A percentile compares a stretch with the other conserved stretches of the same genome.
phyloP scores from a whole-genome alignment of 2,329 filamentous ascomycete species.

The Cercospora beticola region DNA sequence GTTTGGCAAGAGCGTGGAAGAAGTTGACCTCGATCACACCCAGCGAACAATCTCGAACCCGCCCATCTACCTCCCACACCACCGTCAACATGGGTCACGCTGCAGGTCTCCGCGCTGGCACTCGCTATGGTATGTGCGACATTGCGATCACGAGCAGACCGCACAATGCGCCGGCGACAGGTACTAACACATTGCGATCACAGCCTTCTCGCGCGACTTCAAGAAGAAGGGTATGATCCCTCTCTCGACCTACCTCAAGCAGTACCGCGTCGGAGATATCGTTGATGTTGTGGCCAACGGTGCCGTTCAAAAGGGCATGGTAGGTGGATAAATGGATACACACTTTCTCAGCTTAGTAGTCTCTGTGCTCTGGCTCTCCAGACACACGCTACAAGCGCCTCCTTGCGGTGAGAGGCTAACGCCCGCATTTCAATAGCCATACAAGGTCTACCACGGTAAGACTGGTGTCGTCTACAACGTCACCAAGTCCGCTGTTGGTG shows the following conservation, averaged over 20 bases:
- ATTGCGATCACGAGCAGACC: conserved; percentile 6
- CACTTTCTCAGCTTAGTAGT: conserved; percentile 13
- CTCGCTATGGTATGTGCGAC: conserved; percentile 42
- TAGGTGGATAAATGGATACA: conserved; percentile 52
- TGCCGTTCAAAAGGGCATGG: conserved; percentile 89
- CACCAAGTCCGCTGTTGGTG: conserved; percentile 93
- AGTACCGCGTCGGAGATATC: conserved; percentile 98
- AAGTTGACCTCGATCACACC: conserved; percentile 2
- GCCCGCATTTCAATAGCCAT: conserved; percentile 56
- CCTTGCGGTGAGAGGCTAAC: conserved; percentile 18
- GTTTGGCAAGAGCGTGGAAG: background rate
- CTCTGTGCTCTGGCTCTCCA: conserved; percentile 15
- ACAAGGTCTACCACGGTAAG: conserved; percentile 99
- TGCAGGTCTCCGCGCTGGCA: conserved; percentile 47
- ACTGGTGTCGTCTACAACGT: conserved; percentile 75
- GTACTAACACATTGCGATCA: conserved; percentile 21
- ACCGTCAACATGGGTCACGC: conserved; percentile 55
- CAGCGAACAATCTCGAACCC: conserved; percentile 11
- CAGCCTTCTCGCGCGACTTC: conserved; percentile 85
- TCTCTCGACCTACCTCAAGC: conserved; percentile 89
- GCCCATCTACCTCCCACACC: conserved; percentile 20
- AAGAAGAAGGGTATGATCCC: conserved; percentile 93
- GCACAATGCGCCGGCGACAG: conserved; percentile 6
- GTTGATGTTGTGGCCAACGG: conserved; percentile 99
- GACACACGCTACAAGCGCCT: conserved; percentile 16